Percentiles rank a stretch among this genome's conserved stretches.
Evolutionary conservation across 345 rosid species (phyloP).

Genomic region (Garcia nutans): DNA sequence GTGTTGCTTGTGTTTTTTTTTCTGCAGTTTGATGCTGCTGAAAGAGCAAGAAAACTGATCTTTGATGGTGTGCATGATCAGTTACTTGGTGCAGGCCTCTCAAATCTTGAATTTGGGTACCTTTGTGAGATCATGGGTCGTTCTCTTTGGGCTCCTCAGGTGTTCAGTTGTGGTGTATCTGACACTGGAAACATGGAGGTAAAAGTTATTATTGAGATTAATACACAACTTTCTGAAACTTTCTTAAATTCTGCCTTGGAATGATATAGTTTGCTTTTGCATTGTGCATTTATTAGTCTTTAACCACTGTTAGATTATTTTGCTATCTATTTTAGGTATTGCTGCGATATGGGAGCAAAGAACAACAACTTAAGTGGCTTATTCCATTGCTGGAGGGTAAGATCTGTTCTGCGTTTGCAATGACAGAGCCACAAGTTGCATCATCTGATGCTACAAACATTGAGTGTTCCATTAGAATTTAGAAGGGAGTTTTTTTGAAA

Average conservation of each 20-base stretch:
- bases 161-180: conserved; percentile 94
- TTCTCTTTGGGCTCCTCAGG: conserved; percentile 93
- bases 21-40: conserved; percentile 83
- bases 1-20: conserved; percentile 13
- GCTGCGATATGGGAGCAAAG: conserved; percentile 86
- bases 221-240: background rate
- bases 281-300: background rate
- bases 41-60: conserved; percentile 69
- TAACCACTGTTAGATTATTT: background rate
- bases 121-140: conserved; percentile 99
- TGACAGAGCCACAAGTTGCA: conserved; percentile 99
- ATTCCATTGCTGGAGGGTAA: conserved; percentile 88
- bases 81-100: conserved; percentile 84
- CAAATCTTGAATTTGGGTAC: conserved; percentile 90
- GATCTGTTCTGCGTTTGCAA: conserved; percentile 96
- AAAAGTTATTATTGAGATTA: conserved; percentile 7
- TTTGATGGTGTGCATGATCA: conserved; percentile 38
- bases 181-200: conserved; percentile 99
- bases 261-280: background rate
- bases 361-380: conserved; percentile 83
- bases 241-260: conserved; percentile 3
- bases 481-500: conserved; percentile 45
- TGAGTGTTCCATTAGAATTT: conserved; percentile 88
- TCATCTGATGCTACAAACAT: conserved; percentile 99
- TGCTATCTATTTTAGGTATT: conserved; percentile 51